phyloP scores from a whole-genome alignment of 768 basidiomycete species.

The Amanita rubescens region DNA sequence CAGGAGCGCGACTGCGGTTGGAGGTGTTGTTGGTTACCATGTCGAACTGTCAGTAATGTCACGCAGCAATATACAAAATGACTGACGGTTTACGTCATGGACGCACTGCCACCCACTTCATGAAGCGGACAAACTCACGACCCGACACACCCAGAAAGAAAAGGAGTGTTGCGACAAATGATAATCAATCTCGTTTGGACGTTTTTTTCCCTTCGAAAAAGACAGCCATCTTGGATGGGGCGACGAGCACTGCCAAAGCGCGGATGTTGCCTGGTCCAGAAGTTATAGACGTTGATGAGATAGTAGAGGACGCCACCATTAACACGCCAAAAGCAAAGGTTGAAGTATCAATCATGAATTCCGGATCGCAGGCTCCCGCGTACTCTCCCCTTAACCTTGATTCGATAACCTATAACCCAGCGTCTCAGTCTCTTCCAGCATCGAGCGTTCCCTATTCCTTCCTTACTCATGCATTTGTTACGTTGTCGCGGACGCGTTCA shows the following conservation, averaged over 20 bases:
- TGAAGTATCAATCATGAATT: not conserved
- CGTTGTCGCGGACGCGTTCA: constrained; percentile 61
- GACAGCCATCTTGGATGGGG: not conserved
- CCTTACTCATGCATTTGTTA: constrained; percentile 54
- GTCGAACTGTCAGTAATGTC: not conserved
- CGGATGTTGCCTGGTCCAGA: not conserved
- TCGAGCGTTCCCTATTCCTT: constrained; percentile 59
- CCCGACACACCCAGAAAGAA: constrained; percentile 6
- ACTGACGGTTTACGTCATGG: not conserved
- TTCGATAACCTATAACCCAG: constrained; percentile 37
- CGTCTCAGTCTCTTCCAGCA: constrained; percentile 35
- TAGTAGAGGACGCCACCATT: not conserved
- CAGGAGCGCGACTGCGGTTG: constrained; percentile 61
- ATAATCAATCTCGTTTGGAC: not conserved
- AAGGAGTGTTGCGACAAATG: not conserved
- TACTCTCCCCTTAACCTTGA: constrained; percentile 38
- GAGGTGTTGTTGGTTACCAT: constrained; percentile 9
- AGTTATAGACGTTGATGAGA: constrained; percentile 3
- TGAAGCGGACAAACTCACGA: not conserved
- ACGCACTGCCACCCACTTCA: not conserved
- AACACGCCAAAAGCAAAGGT: not conserved
- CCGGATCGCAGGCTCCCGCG: constrained; percentile 11
- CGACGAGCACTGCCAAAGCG: not conserved
- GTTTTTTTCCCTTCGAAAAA: not conserved
- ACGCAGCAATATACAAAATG: too few species aligned